phyloP scores from a whole-genome alignment of 352 stramenopile genomes.

The Phytophthora rubi region DNA sequence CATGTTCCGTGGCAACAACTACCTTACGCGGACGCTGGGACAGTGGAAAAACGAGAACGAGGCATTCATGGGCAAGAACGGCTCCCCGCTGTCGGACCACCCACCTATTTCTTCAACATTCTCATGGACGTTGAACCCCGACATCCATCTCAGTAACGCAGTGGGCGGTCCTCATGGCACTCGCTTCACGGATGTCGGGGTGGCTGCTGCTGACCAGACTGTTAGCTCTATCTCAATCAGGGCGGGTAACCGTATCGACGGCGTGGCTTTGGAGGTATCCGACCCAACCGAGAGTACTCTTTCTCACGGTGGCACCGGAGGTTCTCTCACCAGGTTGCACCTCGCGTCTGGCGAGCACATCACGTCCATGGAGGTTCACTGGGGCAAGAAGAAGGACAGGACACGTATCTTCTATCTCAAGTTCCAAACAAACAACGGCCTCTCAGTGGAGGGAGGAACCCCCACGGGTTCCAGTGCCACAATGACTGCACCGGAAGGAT shows the following conservation, averaged over 20 bases:
- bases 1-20: slow-evolving; percentile 56
- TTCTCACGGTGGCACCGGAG: slow-evolving; percentile 41
- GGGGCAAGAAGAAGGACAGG: slow-evolving; percentile 33
- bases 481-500: slow-evolving; percentile 44
- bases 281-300: slow-evolving; percentile 31
- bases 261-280: slow-evolving; percentile 36
- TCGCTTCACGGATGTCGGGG: slow-evolving; percentile 37
- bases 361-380: slow-evolving; percentile 49
- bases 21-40: slow-evolving; percentile 39
- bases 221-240: slow-evolving; percentile 42
- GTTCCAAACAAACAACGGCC: slow-evolving; percentile 37
- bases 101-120: slow-evolving; percentile 43
- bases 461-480: slow-evolving; percentile 38
- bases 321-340: slow-evolving; percentile 31
- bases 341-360: slow-evolving; percentile 48
- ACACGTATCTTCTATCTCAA: slow-evolving; percentile 54
- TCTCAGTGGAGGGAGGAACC: slow-evolving; percentile 27
- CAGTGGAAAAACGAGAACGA: slow-evolving; percentile 46
- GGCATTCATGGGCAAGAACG: slow-evolving; percentile 33
- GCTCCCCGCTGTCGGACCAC: slow-evolving; percentile 47
- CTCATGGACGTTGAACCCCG: slow-evolving; percentile 39
- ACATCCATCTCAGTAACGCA: slow-evolving; percentile 36
- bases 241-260: slow-evolving; percentile 36
- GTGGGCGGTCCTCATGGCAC: slow-evolving; percentile 42
- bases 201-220: slow-evolving; percentile 20